A percentile compares a stretch with the other conserved stretches of the same genome.
phyloP scores from a whole-genome alignment of 1,284 basidiomycete species.

The Heterobasidion irregulare region DNA sequence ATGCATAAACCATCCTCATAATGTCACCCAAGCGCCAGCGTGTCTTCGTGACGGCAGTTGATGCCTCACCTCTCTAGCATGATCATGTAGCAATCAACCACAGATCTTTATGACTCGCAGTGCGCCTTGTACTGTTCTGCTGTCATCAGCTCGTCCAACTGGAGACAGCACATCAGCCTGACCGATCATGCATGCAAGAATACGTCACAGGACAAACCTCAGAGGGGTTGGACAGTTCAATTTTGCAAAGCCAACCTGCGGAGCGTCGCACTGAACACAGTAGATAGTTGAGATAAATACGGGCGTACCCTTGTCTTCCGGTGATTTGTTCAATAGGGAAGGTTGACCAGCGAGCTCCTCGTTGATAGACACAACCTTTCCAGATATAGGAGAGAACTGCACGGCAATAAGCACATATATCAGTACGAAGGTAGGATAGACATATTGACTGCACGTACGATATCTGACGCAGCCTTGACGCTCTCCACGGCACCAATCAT shows the following conservation, averaged over 20 bases:
- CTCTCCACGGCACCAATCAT: constrained; percentile 95
- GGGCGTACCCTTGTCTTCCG: constrained; percentile 73
- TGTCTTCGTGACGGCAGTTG: constrained; percentile 20
- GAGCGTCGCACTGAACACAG: neutral
- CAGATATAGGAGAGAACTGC: constrained; percentile 90
- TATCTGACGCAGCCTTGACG: constrained; percentile 96
- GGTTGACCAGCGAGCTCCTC: constrained; percentile 63
- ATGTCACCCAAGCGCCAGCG: neutral
- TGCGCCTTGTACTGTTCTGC: constrained; percentile 74
- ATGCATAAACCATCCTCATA: too few relatives aligned
- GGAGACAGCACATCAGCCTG: neutral
- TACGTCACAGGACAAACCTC: constrained; percentile 44
- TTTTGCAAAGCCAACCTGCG: constrained; percentile 93
- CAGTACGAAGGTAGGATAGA: too few relatives aligned
- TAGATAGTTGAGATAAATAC: neutral
- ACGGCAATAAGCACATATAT: too few relatives aligned
- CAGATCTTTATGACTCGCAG: constrained; percentile 28
- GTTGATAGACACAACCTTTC: constrained; percentile 79
- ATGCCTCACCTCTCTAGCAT: constrained; percentile 15
- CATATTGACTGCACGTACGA: constrained; percentile 34
- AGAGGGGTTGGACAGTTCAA: constrained; percentile 71
- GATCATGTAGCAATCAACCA: neutral
- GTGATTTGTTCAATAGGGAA: constrained; percentile 83
- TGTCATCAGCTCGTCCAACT: constrained; percentile 73
- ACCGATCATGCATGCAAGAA: neutral